Base-by-base conservation (phyloP, 2,329 filamentous ascomycete genomes). In the Biscogniauxia mediterranea region DNA sequence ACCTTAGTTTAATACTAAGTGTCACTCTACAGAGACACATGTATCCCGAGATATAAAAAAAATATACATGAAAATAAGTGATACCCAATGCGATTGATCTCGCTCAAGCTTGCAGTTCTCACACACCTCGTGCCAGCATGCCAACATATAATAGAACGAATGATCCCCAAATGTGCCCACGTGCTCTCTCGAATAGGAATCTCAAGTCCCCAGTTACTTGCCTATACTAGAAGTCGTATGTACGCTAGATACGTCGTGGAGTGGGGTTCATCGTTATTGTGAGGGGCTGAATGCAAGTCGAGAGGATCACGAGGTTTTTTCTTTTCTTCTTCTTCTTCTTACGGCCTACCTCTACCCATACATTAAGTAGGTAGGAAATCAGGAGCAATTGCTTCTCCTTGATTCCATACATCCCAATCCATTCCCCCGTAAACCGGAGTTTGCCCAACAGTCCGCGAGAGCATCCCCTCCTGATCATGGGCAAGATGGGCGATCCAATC, bases 21-120 rank as follows among this genome's bases (percentile, higher is more conserved):
- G 60, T 68, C 64, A 60, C 62, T 61, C 55, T 63, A 56, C 63
- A 67, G 52, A 52, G 61, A n/a, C 38, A 46, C 38, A 62, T 52
- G 38, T 54, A 57, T 54, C 20, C 57, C 49, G 55, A 61, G 52
- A 32, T 32, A 32, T 55, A 57, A 42, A 58, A 49, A 59, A 64
- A 61, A 57, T 68, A 57, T 68, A 66, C 68, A 69, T 61, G 64
- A 61, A 55, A 54, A 58, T 57, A 68, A 68, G 66, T 71, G 70
- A 73, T 73, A 73, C 70, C 71, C 70, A 71, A 69, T 64, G 62
- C 56, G 63, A 15, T 51, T 64, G 61, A 63, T 23, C 54, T 26
- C 25, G 52, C 42, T 20, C 53, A 50, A 17, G 49, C 21, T 46
- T 21, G 28, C 26, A 42, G 54, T 8, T 55, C 26, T 46, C 54